Evolutionary conservation across 148 eudicot species (phyloP).

Genomic region (Rhododendron simsii): DNA sequence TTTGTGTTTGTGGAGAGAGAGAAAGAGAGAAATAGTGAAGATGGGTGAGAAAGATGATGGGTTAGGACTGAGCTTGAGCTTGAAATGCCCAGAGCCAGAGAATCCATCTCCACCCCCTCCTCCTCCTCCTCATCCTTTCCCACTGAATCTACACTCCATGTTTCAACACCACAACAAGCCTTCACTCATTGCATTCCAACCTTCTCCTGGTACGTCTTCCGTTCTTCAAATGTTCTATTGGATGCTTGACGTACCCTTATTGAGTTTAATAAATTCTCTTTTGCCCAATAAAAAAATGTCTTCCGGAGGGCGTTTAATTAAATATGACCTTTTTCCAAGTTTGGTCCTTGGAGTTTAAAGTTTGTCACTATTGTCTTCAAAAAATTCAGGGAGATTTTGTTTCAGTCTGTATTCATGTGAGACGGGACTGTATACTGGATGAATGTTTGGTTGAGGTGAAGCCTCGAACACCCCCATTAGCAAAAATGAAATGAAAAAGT

Average conservation of each 20-base stretch:
- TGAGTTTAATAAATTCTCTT: background rate
- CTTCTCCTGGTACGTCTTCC: slow-evolving; percentile 4
- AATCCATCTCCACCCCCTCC: background rate
- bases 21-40: background rate
- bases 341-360: background rate
- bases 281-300: background rate
- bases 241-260: too few species aligned
- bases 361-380: background rate
- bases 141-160: slow-evolving; percentile 7
- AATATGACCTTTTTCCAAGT: background rate
- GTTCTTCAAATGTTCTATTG: background rate
- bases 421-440: background rate
- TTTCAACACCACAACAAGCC: background rate
- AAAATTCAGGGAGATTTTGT: background rate
- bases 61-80: slow-evolving; percentile 58
- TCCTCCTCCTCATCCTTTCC: background rate
- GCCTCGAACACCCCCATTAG: background rate
- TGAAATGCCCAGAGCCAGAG: slow-evolving; percentile 22
- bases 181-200: slow-evolving; percentile 5
- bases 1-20: slow-evolving; percentile 2
- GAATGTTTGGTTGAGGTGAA: background rate
- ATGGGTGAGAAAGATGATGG: slow-evolving; percentile 41
- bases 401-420: background rate
- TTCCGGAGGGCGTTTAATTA: too few species aligned
- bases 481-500: background rate